A percentile compares a stretch with the other conserved stretches of the same genome.
Conservation (phyloP, 2,329 filamentous ascomycete genomes). For the Aspergillus cejpii region DNA sequence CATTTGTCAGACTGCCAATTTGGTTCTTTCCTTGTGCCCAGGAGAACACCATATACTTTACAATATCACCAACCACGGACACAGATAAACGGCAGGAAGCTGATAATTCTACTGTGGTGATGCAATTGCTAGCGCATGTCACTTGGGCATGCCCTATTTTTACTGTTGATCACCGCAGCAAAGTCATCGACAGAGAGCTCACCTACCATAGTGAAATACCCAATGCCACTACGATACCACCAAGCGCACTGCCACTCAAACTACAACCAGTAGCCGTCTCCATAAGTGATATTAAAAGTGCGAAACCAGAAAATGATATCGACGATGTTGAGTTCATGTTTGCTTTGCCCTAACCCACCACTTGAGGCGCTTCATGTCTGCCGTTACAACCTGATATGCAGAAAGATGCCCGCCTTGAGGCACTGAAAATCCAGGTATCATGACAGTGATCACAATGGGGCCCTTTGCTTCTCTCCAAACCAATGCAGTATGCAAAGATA, state of each 20-base stretch:
- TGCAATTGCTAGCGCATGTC: not conserved
- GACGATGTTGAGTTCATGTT: constrained; percentile 20
- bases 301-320: constrained; percentile 25
- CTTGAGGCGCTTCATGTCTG: constrained; percentile 14
- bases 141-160: not conserved
- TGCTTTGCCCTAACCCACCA: constrained; percentile 19
- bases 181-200: not conserved
- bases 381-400: constrained; percentile 19
- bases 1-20: not conserved
- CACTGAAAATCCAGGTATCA: constrained; percentile 3
- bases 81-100: constrained; percentile 13
- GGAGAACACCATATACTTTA: constrained; percentile 9
- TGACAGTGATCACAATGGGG: not conserved
- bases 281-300: constrained; percentile 20
- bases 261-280: constrained; percentile 8
- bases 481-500: too few relatives aligned
- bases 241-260: constrained; percentile 15
- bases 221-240: constrained; percentile 14
- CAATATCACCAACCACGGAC: constrained; percentile 11
- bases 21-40: not conserved
- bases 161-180: not conserved
- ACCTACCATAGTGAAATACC: constrained; percentile 13
- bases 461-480: too few relatives aligned
- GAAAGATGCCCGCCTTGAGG: constrained; percentile 21
- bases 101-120: constrained; percentile 5